phyloP scores from a whole-genome alignment of 306 rosid species.

The Prunus mira region DNA sequence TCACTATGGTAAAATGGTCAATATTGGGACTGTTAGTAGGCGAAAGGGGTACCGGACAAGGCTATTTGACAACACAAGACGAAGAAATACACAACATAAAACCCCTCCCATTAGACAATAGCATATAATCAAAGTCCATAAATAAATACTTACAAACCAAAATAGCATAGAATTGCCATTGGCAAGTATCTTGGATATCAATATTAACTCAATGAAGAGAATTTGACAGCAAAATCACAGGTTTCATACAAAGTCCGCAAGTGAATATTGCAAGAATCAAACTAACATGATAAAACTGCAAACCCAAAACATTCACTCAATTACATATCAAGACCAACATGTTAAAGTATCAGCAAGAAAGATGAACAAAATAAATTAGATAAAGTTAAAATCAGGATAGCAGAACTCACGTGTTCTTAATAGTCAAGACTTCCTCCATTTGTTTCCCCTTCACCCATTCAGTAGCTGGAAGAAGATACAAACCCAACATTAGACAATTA shows the following conservation, averaged over 20 bases:
- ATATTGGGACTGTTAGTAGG: background rate
- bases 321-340: background rate
- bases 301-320: background rate
- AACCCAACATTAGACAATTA: slow-evolving; percentile 3
- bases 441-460: slow-evolving; percentile 91
- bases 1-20: background rate
- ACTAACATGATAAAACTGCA: background rate
- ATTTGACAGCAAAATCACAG: background rate
- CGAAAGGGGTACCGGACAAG: background rate
- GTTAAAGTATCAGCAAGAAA: background rate
- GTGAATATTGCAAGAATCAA: background rate
- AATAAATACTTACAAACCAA: background rate
- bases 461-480: slow-evolving; percentile 63
- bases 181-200: background rate
- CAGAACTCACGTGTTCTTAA: slow-evolving; percentile 66
- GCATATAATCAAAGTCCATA: background rate
- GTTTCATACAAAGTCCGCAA: background rate
- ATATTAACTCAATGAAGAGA: background rate
- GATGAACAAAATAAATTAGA: background rate
- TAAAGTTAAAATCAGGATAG: background rate
- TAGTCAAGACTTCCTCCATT: slow-evolving; percentile 76
- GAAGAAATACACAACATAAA: background rate
- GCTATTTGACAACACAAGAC: background rate
- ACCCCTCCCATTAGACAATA: background rate
- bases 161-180: background rate